These are phyloP conservation scores for Hanseniaspora uvarum DNA, from an alignment of 1,139 yeast species.

Conservation along the genomic window DNA sequence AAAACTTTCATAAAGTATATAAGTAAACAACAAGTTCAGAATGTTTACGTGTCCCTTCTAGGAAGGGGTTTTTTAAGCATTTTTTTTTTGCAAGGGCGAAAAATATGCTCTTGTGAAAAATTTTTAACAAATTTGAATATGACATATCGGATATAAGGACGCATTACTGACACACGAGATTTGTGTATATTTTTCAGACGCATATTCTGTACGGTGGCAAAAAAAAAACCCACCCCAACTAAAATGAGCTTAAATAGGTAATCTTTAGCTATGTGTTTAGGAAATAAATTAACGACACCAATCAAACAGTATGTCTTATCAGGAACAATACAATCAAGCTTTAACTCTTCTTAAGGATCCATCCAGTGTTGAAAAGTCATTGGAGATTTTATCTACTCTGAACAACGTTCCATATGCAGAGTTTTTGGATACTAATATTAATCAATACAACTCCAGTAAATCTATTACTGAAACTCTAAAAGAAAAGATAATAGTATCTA, in stretches of 20 bases:
- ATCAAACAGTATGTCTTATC: background rate
- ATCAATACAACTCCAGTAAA: conserved; percentile 6
- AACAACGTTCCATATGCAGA: conserved; percentile 6
- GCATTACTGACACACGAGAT: too few species aligned
- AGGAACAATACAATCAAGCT: conserved; percentile 4
- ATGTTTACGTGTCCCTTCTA: background rate
- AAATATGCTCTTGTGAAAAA: too few species aligned
- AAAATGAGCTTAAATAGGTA: too few species aligned
- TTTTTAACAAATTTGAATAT: too few species aligned
- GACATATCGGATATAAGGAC: too few species aligned
- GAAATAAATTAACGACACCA: background rate
- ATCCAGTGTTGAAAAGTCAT: background rate
- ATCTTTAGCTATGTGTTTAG: too few species aligned
- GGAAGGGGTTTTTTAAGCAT: too few species aligned
- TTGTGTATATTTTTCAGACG: too few species aligned
- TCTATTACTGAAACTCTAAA: conserved; percentile 36
- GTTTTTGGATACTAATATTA: background rate
- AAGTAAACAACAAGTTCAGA: background rate
- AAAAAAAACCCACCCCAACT: too few species aligned
- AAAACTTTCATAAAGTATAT: too few species aligned
- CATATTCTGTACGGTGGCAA: too few species aligned
- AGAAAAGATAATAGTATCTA: conserved; percentile 53
- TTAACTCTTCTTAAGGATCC: background rate
- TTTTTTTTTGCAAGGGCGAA: too few species aligned
- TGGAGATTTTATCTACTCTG: background rate